Base-by-base conservation (phyloP, 805 yeast species). In the Metschnikowia continentalis region DNA sequence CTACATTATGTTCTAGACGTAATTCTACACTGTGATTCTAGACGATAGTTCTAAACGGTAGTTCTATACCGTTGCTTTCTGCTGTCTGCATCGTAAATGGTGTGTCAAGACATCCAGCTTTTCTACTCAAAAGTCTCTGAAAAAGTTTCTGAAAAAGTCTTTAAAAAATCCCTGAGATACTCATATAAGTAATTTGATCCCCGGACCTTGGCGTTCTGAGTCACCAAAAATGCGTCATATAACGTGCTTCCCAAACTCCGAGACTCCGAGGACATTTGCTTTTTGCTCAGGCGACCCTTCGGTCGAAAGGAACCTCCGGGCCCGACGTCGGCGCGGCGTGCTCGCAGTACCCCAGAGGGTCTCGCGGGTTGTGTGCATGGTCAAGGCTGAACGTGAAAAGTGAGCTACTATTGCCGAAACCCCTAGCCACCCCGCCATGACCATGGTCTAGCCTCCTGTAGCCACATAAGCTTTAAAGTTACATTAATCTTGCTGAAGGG, bases 241-340 rank as follows among this genome's bases (percentile, higher is more conserved):
- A 32, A 41, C 44, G 14, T 26, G 35, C 23, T 13, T 11, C 15
- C 46, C 32, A 43, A 43, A 43, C 26, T 35, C 42, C 48, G 48
- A 45, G n/a, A 33, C 40, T 46, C 45, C 49, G 49, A 46, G 44
- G 44, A 19, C 8, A n/a, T 19, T 15, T 7, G 22, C 35, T 32
- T 20, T 17, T 10, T 11, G 10, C 7, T 35, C 47, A 8, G 17
- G 32, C 6, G 43, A 11, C 36, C 13, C 22, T 39, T 40, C 51
- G 51, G 51, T 33, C 51, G 38, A 46, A 33, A 35, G 48, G 42
- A 47, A 22, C 17, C 15, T 3, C 33, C 52, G 54, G 52, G 6
- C 32, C 52, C 54, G 51, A 40, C 39, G 32, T 32, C 48, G 42
- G 51, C 30, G 32, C 23, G 32, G 32, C 37, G 30, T 44, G 41